These are phyloP conservation scores for Nitzschia palea DNA, from an alignment of 108 stramenopile species.

Conservation along the genomic window DNA sequence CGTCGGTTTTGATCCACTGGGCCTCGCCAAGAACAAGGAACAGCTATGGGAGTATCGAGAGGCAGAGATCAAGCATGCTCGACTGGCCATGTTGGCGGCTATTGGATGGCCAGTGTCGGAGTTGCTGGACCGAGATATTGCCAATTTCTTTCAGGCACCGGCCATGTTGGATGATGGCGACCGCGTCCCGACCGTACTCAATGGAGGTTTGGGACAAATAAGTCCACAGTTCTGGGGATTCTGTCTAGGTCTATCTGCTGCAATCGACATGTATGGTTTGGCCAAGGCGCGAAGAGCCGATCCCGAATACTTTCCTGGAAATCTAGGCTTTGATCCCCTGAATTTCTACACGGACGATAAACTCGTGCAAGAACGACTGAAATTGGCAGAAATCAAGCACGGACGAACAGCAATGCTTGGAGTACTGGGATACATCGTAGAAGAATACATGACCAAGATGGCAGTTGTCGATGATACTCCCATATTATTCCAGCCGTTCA, in stretches of 20 bases:
- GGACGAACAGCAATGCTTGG: constrained; percentile 85
- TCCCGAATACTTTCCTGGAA: constrained; percentile 59
- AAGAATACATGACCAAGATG: constrained; percentile 57
- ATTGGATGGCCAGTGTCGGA: constrained; percentile 85
- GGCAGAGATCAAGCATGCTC: constrained; percentile 87
- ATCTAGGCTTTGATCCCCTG: constrained; percentile 86
- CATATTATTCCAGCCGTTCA: constrained; percentile 57
- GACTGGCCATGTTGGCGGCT: constrained; percentile 86
- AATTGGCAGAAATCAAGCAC: constrained; percentile 87
- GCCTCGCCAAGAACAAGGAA: constrained; percentile 54
- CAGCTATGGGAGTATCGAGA: constrained; percentile 64
- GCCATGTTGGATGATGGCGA: constrained; percentile 56
- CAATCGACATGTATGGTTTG: constrained; percentile 66
- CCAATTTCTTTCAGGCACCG: constrained; percentile 45
- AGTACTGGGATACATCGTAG: constrained; percentile 58
- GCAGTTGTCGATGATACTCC: constrained; percentile 81
- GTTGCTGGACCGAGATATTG: constrained; percentile 66
- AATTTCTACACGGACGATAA: constrained; percentile 64
- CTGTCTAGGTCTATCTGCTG: constrained; percentile 70
- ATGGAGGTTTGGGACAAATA: constrained; percentile 71
- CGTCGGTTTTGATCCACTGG: constrained; percentile 89
- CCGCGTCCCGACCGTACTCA: constrained; percentile 70
- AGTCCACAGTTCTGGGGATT: constrained; percentile 75
- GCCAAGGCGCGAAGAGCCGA: constrained; percentile 34
- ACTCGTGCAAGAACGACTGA: constrained; percentile 59